Evolutionary conservation across 345 rosid species (phyloP).

Genomic region (Excoecaria agallocha): DNA sequence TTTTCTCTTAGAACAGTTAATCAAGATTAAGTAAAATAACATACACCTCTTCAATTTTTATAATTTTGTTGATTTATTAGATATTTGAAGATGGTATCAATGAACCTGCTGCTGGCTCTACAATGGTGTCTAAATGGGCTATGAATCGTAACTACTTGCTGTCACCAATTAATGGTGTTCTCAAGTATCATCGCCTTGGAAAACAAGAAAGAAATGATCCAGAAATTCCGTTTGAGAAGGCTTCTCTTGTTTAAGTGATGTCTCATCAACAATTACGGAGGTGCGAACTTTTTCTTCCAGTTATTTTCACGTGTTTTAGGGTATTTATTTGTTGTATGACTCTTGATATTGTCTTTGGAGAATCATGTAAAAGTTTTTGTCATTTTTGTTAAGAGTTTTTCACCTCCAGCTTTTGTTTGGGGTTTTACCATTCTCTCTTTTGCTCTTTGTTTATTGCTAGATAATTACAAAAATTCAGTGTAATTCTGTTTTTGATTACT

Average conservation of each 20-base stretch:
- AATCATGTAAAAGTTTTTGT: background rate
- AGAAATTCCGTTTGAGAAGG: slow-evolving; percentile 92
- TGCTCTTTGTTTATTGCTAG: background rate
- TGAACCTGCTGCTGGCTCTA: slow-evolving; percentile 45
- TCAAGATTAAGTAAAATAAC: slow-evolving; percentile 10
- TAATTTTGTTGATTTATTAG: slow-evolving; percentile 32
- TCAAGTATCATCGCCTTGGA: slow-evolving; percentile 94
- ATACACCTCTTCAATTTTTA: background rate
- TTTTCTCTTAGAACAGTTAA: slow-evolving; percentile 2
- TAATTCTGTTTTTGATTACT: slow-evolving; percentile 4
- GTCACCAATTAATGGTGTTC: slow-evolving; percentile 88
- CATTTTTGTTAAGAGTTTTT: background rate
- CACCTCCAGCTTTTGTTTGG: background rate
- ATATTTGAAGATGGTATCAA: slow-evolving; percentile 97
- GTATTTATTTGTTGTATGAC: slow-evolving; percentile 3
- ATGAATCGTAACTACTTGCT: slow-evolving; percentile 66
- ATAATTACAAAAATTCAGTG: background rate
- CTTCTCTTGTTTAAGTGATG: slow-evolving; percentile 77
- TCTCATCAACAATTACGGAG: slow-evolving; percentile 80
- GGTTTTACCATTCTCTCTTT: background rate
- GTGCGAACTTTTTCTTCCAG: slow-evolving; percentile 32
- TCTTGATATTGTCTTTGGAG: background rate
- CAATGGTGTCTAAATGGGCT: slow-evolving; percentile 67
- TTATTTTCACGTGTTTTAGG: background rate
- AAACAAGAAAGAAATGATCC: slow-evolving; percentile 90